phyloP scores from a whole-genome alignment of 129 eudicot genomes.

The Artemisia annua region DNA sequence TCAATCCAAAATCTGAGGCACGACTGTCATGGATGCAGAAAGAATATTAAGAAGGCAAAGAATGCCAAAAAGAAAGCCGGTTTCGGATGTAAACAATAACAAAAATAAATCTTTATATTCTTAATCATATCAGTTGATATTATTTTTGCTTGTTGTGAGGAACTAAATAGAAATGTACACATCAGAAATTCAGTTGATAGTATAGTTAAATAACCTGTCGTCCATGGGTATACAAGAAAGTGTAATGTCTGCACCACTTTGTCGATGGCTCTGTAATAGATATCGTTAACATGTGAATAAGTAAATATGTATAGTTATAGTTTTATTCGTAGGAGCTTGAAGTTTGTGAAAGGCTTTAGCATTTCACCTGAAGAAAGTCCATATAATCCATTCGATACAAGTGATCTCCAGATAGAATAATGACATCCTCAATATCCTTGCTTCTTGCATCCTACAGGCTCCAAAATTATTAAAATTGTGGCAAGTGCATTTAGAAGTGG shows the following conservation, averaged over 20 bases:
- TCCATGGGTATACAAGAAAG: slow-evolving; percentile 85
- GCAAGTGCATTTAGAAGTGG: neutral
- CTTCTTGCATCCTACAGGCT: slow-evolving; percentile 84
- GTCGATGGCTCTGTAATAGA: slow-evolving; percentile 71
- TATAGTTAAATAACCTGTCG: slow-evolving; percentile 56
- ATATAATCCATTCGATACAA: slow-evolving; percentile 94
- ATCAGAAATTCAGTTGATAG: neutral
- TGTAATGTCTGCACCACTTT: slow-evolving; percentile 97
- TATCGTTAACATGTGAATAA: slow-evolving; percentile 3
- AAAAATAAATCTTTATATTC: neutral
- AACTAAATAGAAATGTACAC: neutral
- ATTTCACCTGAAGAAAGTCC: slow-evolving; percentile 83
- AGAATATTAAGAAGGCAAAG: slow-evolving; percentile 4
- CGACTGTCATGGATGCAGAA: slow-evolving; percentile 55
- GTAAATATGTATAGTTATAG: neutral
- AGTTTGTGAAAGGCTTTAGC: neutral
- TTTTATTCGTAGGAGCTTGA: slow-evolving; percentile 3
- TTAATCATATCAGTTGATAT: neutral
- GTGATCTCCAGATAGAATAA: slow-evolving; percentile 96
- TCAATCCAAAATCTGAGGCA: slow-evolving; percentile 97
- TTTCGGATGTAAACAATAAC: neutral
- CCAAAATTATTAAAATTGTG: neutral
- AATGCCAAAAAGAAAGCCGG: neutral
- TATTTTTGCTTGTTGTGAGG: neutral
- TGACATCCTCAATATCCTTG: slow-evolving; percentile 88